Base-by-base conservation (phyloP, 306 rosid species). In the Amphicarpaea edgeworthii region DNA sequence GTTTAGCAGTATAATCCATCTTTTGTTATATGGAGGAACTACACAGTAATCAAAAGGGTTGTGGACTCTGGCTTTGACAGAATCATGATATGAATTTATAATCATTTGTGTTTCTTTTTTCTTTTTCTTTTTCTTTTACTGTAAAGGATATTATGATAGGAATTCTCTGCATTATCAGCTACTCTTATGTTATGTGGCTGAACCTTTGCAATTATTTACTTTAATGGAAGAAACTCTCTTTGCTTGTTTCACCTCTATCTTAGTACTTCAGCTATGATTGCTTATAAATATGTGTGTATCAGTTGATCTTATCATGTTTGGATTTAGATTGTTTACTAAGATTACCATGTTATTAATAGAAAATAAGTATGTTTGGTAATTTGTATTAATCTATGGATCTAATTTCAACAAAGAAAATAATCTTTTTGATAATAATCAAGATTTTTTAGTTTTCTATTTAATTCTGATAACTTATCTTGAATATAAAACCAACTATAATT, bases 11-110 rank as follows among this genome's bases (percentile, higher is more conserved):
- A 46, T 68, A 54, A 43, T 78, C 73, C 66, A 70, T 76, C 79
- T 40, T 70, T 58, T 77, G 19, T 69, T 26, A 21, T 72, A 16
- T 61, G 71, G 82, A 79, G 63, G 78, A 83, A 40, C 42, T 64
- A 74, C 28, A 76, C 59, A 67, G 28, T 6, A 49, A 45, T 81
- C 59, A 19, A 57, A 57, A 77, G 16, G 19, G 55, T 59, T 78
- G 84, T 62, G 69, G 59, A 79, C 12, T 77, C 79, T 75, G 62
- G 80, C 88, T 83, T 73, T 77, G 59, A 67, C 81, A 53, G 68
- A 83, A 77, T 81, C 79, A 46, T 67, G 8, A 51, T 67, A 62
- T 71, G 66, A 76, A 72, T 65, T 24, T 65, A 43, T 68, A 67
- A 59, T 68, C 64, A 62, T 77, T 47, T 55, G 85, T 50, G 45